Percentiles rank a stretch among this genome's conserved stretches.
These are phyloP conservation scores for Aspergillus diversus DNA, from an alignment of 495 filamentous ascomycete species.

Conservation along the genomic window DNA sequence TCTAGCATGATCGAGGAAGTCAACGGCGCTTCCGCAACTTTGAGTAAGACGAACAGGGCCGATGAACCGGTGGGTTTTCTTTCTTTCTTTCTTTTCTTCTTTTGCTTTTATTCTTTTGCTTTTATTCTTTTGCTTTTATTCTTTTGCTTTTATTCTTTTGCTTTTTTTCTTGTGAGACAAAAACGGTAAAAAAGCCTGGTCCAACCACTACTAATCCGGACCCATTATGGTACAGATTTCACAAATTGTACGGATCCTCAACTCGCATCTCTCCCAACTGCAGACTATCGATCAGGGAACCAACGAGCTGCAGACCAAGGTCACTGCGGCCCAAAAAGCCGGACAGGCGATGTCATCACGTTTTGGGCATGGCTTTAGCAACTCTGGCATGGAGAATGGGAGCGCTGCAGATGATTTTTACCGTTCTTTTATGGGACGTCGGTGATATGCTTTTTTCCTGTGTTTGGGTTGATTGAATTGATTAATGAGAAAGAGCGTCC, in stretches of 20 bases:
- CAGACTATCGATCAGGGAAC: conserved; percentile 90
- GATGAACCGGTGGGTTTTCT: conserved; percentile 83
- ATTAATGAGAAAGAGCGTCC: conserved; percentile 4
- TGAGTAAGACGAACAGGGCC: conserved; percentile 84
- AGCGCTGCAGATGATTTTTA: conserved; percentile 78
- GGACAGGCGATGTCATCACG: conserved; percentile 68
- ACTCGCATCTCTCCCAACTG: conserved; percentile 83
- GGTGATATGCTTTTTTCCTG: conserved; percentile 34
- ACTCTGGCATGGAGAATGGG: conserved; percentile 60
- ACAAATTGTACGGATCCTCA: conserved; percentile 91
- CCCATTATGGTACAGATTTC: conserved; percentile 63
- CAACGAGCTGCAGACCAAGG: conserved; percentile 75
- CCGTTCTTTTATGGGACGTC: conserved; percentile 71
- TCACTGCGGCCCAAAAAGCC: conserved; percentile 75
- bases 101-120: conserved; percentile 28
- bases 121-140: background rate
- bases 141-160: no score
- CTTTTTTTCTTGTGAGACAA: no score
- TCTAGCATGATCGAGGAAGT: conserved; percentile 97
- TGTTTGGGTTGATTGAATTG: conserved; percentile 2
- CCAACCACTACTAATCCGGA: conserved; percentile 2
- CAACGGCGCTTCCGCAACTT: conserved; percentile 78
- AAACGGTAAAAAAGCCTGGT: background rate
- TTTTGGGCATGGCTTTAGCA: conserved; percentile 61
- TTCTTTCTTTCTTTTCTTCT: background rate